A percentile compares a stretch with the other conserved stretches of the same genome.
These are phyloP conservation scores for Stenogyne calaminthoides DNA, from an alignment of 305 asterid species.

Conservation along the genomic window DNA sequence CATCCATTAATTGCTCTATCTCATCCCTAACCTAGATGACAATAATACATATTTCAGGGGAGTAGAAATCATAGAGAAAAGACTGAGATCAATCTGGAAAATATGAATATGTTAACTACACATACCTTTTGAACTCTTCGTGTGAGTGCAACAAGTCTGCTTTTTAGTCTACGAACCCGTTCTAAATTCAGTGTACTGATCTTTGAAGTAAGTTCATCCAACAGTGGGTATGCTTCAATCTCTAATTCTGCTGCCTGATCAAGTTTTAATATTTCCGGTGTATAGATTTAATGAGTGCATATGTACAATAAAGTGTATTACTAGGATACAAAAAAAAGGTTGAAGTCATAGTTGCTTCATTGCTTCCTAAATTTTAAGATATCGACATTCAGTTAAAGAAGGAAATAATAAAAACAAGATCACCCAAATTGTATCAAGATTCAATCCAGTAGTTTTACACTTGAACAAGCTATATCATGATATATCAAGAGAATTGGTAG, in stretches of 20 bases:
- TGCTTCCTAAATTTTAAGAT: neutral
- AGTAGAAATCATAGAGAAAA: constrained; percentile 25
- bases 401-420: constrained; percentile 2
- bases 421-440: constrained; percentile 14
- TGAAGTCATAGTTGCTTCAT: constrained; percentile 8
- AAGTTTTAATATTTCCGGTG: constrained; percentile 20
- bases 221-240: constrained; percentile 91
- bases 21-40: constrained; percentile 92
- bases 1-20: constrained; percentile 98
- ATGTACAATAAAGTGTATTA: constrained; percentile 1
- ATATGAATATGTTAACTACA: constrained; percentile 17
- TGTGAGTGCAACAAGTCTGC: constrained; percentile 95
- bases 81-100: neutral
- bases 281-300: constrained; percentile 18
- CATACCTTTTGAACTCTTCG: constrained; percentile 92
- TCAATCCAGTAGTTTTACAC: neutral
- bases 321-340: neutral
- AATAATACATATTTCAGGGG: constrained; percentile 20
- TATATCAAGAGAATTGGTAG: constrained; percentile 2
- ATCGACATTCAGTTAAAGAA: constrained; percentile 12
- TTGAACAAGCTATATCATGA: neutral
- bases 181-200: constrained; percentile 81
- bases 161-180: constrained; percentile 89
- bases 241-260: constrained; percentile 84
- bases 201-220: constrained; percentile 95